Base-by-base conservation (phyloP, 2,329 filamentous ascomycete genomes). In the Trichoderma harzianum region DNA sequence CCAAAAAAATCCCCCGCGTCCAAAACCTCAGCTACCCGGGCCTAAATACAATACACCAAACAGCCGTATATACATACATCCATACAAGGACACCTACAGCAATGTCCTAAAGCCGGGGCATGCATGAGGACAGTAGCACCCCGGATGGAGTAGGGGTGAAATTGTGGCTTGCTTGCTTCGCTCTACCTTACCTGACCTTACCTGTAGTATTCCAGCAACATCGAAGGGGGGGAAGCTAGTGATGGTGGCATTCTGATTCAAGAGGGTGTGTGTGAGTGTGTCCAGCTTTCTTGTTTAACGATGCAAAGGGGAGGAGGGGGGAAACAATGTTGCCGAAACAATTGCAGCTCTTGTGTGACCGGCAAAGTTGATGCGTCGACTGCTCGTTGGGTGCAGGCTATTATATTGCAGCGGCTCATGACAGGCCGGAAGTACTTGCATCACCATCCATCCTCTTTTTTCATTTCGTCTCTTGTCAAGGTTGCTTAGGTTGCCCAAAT, bases 341-440 rank as follows among this genome's bases (percentile, higher is more conserved):
- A 28, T 53, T 36, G 62, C 53, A n/a, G 28, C 21, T 24, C 3
- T 24, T 24, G 43, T 51, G n/a, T 36, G 36, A 58, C 61, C 51
- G 26, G 30, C 39, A 11, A 51, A 21, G 47, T 14, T 10, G 24
- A 24, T 12, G 47, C 18, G 28, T n/a, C 30, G 32, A 24, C 30
- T n/a, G 34, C 34, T 36, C 34, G 34, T 60, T 71, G 61, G 69
- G 34, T 65, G 12, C 69, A 47, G 43, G 43, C 43, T 47, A 18
- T 34, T 34, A 34, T 47, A 43, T 11, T 47, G 43, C 18, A 47
- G 43, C 43, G 18, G 43, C 43, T 47, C 18, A 53, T 60, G 51
- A 36, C 51, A 66, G 34, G 34, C 36, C 34, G 34, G 60, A 66
- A 70, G 62, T 53, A 71, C 53, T 66, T 71, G 62, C 28, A 39